Evolutionary conservation across 2,329 filamentous ascomycete genomes (phyloP).

Genomic region (Leptographium wingfieldii): DNA sequence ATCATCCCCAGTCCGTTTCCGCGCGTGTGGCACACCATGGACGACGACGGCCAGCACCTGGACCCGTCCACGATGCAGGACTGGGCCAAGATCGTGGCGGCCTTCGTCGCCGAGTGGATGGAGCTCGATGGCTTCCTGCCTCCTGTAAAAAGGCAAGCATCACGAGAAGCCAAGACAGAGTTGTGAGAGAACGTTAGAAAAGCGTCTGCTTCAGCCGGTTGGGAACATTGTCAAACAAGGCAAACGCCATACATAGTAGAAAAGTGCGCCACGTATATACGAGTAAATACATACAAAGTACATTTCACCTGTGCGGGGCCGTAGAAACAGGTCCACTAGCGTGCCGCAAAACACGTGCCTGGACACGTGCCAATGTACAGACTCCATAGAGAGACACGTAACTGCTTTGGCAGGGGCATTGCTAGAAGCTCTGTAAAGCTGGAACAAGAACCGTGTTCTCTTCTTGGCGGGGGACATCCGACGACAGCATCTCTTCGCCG

Average conservation of each 20-base stretch:
- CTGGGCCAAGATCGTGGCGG: conserved; percentile 75
- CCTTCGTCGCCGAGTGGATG: conserved; percentile 86
- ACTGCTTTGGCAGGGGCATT: conserved; percentile 6
- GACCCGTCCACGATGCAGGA: conserved; percentile 71
- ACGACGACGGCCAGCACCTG: conserved; percentile 74
- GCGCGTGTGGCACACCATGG: conserved; percentile 69
- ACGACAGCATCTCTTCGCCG: background rate
- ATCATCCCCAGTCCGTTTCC: conserved; percentile 80
- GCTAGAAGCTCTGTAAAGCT: background rate
- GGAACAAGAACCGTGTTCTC: conserved; percentile 7
- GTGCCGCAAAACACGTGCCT: background rate
- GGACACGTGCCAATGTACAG: conserved; percentile 2
- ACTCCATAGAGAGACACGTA: conserved; percentile 12
- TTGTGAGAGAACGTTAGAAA: conserved; percentile 7
- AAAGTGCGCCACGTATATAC: too few species aligned
- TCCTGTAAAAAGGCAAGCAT: background rate
- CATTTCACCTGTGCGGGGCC: too few species aligned
- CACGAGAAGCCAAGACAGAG: conserved; percentile 10
- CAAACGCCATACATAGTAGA: too few species aligned
- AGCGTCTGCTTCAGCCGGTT: background rate
- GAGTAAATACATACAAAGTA: too few species aligned
- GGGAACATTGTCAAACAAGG: too few species aligned
- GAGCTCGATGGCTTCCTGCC: conserved; percentile 40
- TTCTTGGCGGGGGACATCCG: conserved; percentile 4
- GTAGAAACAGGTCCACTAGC: too few species aligned